Percentiles rank a stretch among this genome's conserved stretches.
Evolutionary conservation across 805 yeast genomes (phyloP).

Genomic region (Hanseniaspora lindneri): DNA sequence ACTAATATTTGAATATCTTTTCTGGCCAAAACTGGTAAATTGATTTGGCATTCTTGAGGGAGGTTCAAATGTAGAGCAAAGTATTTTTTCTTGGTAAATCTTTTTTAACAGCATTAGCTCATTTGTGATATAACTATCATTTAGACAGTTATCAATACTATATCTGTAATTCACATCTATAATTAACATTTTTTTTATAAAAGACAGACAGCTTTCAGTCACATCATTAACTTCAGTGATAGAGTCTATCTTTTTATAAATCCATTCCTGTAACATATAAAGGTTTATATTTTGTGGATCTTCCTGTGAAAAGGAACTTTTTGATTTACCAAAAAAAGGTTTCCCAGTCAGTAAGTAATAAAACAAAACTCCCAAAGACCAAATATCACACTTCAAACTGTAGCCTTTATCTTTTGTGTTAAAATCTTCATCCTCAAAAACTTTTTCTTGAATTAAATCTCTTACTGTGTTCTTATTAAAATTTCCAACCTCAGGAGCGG

Average conservation of each 20-base stretch:
- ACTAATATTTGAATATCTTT: too few species aligned
- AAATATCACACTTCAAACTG: constrained; percentile 48
- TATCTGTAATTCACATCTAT: background rate
- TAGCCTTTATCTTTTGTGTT: constrained; percentile 31
- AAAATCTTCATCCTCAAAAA: background rate
- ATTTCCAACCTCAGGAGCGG: constrained; percentile 57
- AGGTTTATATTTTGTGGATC: background rate
- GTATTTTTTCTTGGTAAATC: background rate
- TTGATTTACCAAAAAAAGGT: constrained; percentile 44
- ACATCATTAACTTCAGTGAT: background rate
- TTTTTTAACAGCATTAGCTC: background rate
- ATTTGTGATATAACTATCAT: background rate
- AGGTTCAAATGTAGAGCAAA: too few species aligned
- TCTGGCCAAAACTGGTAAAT: too few species aligned
- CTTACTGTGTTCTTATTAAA: constrained; percentile 9
- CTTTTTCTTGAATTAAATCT: constrained; percentile 1
- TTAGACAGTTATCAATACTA: background rate
- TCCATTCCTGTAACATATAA: background rate
- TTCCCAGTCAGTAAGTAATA: constrained; percentile 53
- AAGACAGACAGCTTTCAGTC: background rate
- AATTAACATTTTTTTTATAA: constrained; percentile 1
- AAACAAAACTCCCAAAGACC: constrained; percentile 56
- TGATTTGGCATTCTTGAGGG: too few species aligned
- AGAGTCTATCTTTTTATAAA: background rate
- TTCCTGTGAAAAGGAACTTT: constrained; percentile 13